Conservation (phyloP, 2,329 filamentous ascomycete genomes). For the Colletotrichum nymphaeae region DNA sequence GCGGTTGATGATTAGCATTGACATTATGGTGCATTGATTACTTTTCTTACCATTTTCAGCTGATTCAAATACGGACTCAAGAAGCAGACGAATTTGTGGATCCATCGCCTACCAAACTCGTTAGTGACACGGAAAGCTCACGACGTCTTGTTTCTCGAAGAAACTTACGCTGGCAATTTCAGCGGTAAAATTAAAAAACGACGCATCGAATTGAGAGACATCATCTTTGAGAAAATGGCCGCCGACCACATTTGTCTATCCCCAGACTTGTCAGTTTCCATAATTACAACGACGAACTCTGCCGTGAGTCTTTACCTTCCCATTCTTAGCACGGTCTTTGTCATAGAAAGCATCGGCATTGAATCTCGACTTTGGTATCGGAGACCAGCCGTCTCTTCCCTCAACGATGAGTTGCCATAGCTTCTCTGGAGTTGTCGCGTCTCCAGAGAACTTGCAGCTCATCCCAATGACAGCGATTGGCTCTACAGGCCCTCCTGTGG, state of each 20-base stretch:
- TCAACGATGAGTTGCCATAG: conserved; percentile 35
- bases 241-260: conserved; percentile 13
- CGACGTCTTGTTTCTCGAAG: background rate
- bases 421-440: conserved; percentile 34
- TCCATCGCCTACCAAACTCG: conserved; percentile 17
- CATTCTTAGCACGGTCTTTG: conserved; percentile 9
- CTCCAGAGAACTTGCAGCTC: conserved; percentile 39
- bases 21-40: rapidly evolving
- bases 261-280: background rate
- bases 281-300: background rate
- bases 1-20: background rate
- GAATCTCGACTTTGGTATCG: conserved; percentile 23
- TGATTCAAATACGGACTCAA: conserved; percentile 24
- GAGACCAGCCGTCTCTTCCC: conserved; percentile 7
- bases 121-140: no score
- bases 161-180: conserved; percentile 18
- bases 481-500: background rate
- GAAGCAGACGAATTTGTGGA: conserved; percentile 18
- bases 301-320: background rate
- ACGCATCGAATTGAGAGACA: conserved; percentile 19
- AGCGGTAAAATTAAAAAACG: conserved; percentile 26
- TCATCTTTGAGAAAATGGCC: conserved; percentile 19
- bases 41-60: conserved; percentile 10
- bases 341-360: conserved; percentile 13
- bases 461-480: conserved; percentile 40